These are phyloP conservation scores for Colletotrichum sublineola DNA, from an alignment of 2,329 filamentous ascomycete species.

Conservation along the genomic window DNA sequence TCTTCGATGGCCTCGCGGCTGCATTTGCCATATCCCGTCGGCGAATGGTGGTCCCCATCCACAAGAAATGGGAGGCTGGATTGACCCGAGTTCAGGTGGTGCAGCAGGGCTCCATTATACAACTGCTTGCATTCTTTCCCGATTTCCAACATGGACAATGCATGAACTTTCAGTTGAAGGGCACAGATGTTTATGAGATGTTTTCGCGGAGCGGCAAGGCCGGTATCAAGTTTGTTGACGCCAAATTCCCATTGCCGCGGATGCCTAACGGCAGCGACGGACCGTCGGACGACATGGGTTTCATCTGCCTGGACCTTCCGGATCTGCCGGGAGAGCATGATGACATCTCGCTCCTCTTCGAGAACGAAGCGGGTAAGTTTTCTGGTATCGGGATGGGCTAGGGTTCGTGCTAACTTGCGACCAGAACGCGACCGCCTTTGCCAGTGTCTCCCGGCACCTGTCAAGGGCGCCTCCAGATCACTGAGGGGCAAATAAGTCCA, in stretches of 20 bases:
- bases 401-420: constrained; percentile 13
- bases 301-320: constrained; percentile 87
- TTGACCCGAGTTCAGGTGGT: constrained; percentile 85
- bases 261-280: constrained; percentile 64
- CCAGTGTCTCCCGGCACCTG: constrained; percentile 67
- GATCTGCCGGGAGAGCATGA: constrained; percentile 94
- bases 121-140: constrained; percentile 88
- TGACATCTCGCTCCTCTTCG: constrained; percentile 89
- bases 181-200: constrained; percentile 84
- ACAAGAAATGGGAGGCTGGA: constrained; percentile 94
- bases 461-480: constrained; percentile 62
- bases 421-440: constrained; percentile 68
- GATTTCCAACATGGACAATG: constrained; percentile 88
- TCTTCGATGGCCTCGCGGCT: constrained; percentile 79
- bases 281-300: constrained; percentile 73
- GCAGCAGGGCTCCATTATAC: constrained; percentile 78
- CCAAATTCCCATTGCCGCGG: constrained; percentile 87
- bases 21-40: constrained; percentile 86
- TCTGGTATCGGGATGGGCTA: constrained; percentile 6
- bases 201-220: constrained; percentile 75
- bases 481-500: constrained; percentile 39
- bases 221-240: constrained; percentile 85
- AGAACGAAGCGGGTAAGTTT: constrained; percentile 78
- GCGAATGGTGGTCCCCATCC: constrained; percentile 90
- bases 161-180: constrained; percentile 89